A percentile compares a stretch with the other conserved stretches of the same genome.
These are phyloP conservation scores for Phytophthora uliginosa DNA, from an alignment of 352 stramenopile genomes.

Conservation along the genomic window DNA sequence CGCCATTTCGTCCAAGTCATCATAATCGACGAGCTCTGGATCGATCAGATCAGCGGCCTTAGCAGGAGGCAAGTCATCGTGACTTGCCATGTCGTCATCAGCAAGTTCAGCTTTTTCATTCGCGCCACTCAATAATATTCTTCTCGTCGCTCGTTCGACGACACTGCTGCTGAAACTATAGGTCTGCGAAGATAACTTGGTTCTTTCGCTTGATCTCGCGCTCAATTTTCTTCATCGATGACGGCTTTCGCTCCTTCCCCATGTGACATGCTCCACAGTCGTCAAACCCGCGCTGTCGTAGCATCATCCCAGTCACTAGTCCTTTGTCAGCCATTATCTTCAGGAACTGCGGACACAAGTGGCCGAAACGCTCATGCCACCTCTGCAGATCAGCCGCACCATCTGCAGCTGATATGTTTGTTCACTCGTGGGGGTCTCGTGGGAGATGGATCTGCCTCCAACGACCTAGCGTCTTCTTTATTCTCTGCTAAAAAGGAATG, in stretches of 20 bases:
- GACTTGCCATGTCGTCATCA: too few species aligned
- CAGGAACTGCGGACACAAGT: conserved; percentile 17
- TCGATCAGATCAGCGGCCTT: too few species aligned
- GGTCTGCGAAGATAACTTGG: conserved; percentile 8
- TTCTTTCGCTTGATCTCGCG: conserved; percentile 6
- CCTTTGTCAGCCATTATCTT: conserved; percentile 3
- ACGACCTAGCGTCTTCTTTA: not conserved
- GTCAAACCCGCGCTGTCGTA: not conserved
- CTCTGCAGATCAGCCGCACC: conserved; percentile 6
- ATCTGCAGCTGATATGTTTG: conserved; percentile 1
- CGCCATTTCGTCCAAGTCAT: too few species aligned
- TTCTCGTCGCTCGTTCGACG: not conserved
- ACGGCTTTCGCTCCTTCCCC: conserved; percentile 12
- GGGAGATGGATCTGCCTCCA: too few species aligned
- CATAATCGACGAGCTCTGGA: too few species aligned
- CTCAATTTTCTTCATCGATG: not conserved
- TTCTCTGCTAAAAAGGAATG: conserved; percentile 1
- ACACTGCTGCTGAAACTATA: not conserved
- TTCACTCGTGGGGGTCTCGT: not conserved
- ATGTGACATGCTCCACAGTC: conserved; percentile 8
- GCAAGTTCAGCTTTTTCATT: too few species aligned
- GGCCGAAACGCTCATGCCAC: conserved; percentile 2
- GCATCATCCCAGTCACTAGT: not conserved
- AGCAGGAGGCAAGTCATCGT: too few species aligned
- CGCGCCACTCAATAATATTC: not conserved